These are phyloP conservation scores for Stellera chamaejasme DNA, from an alignment of 345 rosid genomes.

Conservation along the genomic window DNA sequence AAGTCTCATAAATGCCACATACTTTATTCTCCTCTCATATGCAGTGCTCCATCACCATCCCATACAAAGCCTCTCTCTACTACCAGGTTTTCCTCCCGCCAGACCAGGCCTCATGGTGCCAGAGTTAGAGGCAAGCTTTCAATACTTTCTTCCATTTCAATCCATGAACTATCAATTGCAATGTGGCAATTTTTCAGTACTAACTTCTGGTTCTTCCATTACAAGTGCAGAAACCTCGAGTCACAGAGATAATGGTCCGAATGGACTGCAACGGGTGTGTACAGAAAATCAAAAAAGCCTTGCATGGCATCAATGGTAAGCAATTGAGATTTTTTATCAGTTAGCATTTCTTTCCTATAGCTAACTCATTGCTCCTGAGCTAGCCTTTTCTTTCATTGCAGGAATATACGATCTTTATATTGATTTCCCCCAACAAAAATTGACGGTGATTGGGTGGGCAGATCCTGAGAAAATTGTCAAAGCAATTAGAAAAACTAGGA, in stretches of 20 bases:
- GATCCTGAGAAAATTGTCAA: slow-evolving; percentile 57
- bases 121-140: slow-evolving; percentile 32
- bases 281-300: slow-evolving; percentile 66
- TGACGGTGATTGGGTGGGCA: slow-evolving; percentile 63
- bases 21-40: slow-evolving; percentile 33
- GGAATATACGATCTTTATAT: slow-evolving; percentile 54
- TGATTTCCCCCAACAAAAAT: slow-evolving; percentile 56
- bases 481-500: slow-evolving; percentile 59
- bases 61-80: slow-evolving; percentile 3
- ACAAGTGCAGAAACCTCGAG: slow-evolving; percentile 42
- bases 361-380: not conserved
- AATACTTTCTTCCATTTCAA: not conserved
- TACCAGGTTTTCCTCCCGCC: slow-evolving; percentile 11
- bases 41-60: slow-evolving; percentile 17
- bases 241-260: slow-evolving; percentile 61
- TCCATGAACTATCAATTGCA: not conserved
- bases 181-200: slow-evolving; percentile 10
- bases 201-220: not conserved
- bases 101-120: slow-evolving; percentile 29
- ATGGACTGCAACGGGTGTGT: slow-evolving; percentile 79
- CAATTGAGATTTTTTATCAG: not conserved
- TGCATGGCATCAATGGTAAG: slow-evolving; percentile 55
- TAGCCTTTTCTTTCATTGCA: slow-evolving; percentile 12
- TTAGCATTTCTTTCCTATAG: not conserved
- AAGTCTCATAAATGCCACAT: slow-evolving; percentile 30